These are phyloP conservation scores for Lentinula edodes DNA, from an alignment of 768 basidiomycete species.

Conservation along the genomic window DNA sequence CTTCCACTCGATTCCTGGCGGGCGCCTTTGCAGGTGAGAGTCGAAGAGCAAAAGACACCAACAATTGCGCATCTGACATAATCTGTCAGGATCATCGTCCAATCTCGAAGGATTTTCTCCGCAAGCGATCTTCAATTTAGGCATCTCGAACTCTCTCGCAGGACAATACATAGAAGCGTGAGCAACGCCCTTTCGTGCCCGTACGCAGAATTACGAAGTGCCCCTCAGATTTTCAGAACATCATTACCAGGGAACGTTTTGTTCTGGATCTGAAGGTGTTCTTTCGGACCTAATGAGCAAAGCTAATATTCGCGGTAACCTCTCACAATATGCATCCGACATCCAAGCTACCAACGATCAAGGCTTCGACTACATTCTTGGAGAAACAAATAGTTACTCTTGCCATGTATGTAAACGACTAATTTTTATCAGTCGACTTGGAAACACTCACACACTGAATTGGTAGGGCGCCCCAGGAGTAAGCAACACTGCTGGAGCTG, in stretches of 20 bases:
- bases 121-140: conserved; percentile 29
- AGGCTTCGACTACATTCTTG: conserved; percentile 56
- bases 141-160: conserved; percentile 32
- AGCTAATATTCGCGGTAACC: conserved; percentile 47
- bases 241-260: conserved; percentile 21
- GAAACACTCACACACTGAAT: conserved; percentile 10
- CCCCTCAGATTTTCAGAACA: conserved; percentile 37
- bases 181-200: conserved; percentile 7
- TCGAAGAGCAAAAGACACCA: conserved; percentile 2
- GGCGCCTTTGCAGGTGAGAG: conserved; percentile 3
- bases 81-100: conserved; percentile 19
- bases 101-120: conserved; percentile 30
- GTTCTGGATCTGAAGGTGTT: neutral
- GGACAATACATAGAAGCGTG: conserved; percentile 34
- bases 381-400: conserved; percentile 55
- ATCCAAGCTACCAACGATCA: conserved; percentile 40
- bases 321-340: conserved; percentile 46
- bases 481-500: conserved; percentile 36
- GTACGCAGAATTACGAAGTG: no score
- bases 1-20: conserved; percentile 13
- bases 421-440: neutral
- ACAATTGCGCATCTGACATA: conserved; percentile 22
- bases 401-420: conserved; percentile 24
- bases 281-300: conserved; percentile 51
- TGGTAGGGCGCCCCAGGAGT: conserved; percentile 9